Percentiles rank a stretch among this genome's conserved stretches.
Conservation (phyloP, 2,329 filamentous ascomycete species). For the Magnaporthiopsis poae region DNA sequence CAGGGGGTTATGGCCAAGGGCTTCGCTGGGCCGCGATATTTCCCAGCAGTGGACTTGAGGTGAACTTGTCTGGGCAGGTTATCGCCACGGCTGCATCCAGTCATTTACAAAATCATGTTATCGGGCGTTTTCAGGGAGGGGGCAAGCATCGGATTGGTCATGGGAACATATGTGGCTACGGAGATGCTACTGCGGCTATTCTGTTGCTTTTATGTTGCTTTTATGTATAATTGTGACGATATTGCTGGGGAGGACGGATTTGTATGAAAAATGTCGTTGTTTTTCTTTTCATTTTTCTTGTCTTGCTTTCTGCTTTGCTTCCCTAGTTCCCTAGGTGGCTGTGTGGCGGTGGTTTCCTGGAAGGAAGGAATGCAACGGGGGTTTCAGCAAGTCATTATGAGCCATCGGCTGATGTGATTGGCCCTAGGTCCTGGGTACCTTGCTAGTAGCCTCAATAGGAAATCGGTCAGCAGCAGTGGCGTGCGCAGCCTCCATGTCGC, state of each 20-base stretch:
- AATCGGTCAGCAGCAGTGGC: neutral
- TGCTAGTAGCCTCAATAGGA: neutral
- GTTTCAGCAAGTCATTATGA: neutral
- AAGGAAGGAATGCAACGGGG: neutral
- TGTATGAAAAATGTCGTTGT: neutral
- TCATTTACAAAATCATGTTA: neutral
- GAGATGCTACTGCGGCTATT: neutral
- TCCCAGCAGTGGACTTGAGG: constrained; percentile 57
- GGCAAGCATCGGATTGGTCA: neutral
- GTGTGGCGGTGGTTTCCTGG: neutral
- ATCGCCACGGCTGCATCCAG: neutral
- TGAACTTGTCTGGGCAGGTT: constrained; percentile 23
- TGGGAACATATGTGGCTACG: neutral
- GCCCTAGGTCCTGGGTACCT: no score
- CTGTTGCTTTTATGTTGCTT: neutral
- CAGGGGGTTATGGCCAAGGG: constrained; percentile 76
- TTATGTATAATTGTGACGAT: neutral
- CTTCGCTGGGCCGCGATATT: constrained; percentile 76
- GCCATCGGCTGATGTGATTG: neutral
- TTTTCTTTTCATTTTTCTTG: no score
- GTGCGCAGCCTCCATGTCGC: neutral
- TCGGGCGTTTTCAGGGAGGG: neutral
- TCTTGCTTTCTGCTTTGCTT: neutral
- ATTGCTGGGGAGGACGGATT: neutral
- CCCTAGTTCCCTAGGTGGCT: neutral